Conservation (phyloP, 495 filamentous ascomycete genomes). For the Zalerion maritima region DNA sequence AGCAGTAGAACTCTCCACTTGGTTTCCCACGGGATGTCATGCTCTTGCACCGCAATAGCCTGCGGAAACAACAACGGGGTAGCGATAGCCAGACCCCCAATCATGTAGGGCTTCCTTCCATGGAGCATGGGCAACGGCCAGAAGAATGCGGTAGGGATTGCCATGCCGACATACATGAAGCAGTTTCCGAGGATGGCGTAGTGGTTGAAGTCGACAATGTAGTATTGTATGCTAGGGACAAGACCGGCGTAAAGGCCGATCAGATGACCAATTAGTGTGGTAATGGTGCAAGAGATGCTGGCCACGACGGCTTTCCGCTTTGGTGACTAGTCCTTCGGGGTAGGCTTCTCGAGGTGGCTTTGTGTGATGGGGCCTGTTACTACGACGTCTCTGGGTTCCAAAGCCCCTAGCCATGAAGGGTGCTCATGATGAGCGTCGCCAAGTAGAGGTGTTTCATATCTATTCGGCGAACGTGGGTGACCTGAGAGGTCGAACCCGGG, state of each 20-base stretch:
- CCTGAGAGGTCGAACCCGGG: too few relatives aligned
- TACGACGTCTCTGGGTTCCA: too few relatives aligned
- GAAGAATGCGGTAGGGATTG: conserved; percentile 48
- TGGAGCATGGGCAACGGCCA: conserved; percentile 68
- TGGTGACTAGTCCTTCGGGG: conserved; percentile 53
- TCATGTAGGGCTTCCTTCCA: conserved; percentile 59
- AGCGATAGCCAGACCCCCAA: conserved; percentile 47
- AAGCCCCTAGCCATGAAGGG: too few relatives aligned
- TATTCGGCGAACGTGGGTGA: too few relatives aligned
- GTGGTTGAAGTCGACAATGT: conserved; percentile 48
- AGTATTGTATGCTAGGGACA: conserved; percentile 61
- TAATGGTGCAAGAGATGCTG: conserved; percentile 52
- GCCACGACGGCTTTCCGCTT: conserved; percentile 51
- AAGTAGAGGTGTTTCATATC: too few relatives aligned
- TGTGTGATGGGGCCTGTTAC: too few relatives aligned
- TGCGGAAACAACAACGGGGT: conserved; percentile 64
- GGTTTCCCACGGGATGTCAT: conserved; percentile 39
- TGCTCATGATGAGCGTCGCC: too few relatives aligned
- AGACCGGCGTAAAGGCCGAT: conserved; percentile 64
- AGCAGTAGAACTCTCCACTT: conserved; percentile 46
- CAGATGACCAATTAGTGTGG: conserved; percentile 49
- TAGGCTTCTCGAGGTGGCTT: too few relatives aligned
- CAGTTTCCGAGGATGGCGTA: conserved; percentile 57
- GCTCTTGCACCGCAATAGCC: conserved; percentile 41
- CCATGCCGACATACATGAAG: conserved; percentile 52